Conservation (phyloP, 177 flowering plant genomes). For the Telopea speciosissima region DNA sequence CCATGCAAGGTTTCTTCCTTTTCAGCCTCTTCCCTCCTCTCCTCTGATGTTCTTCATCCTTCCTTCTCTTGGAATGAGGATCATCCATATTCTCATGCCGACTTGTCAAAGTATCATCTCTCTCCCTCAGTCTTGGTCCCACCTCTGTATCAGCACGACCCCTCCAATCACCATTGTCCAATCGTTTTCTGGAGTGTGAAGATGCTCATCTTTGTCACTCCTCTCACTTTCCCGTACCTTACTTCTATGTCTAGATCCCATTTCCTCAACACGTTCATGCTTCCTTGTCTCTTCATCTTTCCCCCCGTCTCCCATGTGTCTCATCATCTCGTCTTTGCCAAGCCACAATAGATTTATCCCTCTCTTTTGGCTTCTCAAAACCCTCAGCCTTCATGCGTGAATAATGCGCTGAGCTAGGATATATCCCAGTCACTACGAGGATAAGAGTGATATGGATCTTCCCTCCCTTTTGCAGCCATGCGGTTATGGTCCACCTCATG, state of each 20-base stretch:
- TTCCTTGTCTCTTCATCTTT: slow-evolving; percentile 64
- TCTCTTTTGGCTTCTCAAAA: slow-evolving; percentile 62
- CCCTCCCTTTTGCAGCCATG: slow-evolving; percentile 43
- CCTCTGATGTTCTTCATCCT: slow-evolving; percentile 53
- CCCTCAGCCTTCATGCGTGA: slow-evolving; percentile 44
- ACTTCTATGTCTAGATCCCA: slow-evolving; percentile 52
- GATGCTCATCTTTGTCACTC: slow-evolving; percentile 55
- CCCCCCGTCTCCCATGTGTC: slow-evolving; percentile 41
- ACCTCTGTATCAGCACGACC: slow-evolving; percentile 53
- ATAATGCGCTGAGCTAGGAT: slow-evolving; percentile 30
- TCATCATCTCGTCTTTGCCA: slow-evolving; percentile 71
- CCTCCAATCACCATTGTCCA: slow-evolving; percentile 71
- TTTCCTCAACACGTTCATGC: slow-evolving; percentile 58
- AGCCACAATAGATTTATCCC: slow-evolving; percentile 42
- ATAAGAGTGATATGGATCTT: slow-evolving; percentile 37
- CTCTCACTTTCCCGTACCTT: slow-evolving; percentile 67
- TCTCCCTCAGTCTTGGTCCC: slow-evolving; percentile 54
- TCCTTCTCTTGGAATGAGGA: slow-evolving; percentile 58
- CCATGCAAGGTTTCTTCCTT: slow-evolving; percentile 53
- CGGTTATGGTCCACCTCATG: slow-evolving; percentile 48
- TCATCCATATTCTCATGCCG: slow-evolving; percentile 56
- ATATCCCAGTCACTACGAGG: slow-evolving; percentile 55
- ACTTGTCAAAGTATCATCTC: slow-evolving; percentile 47
- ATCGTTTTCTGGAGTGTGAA: slow-evolving; percentile 45
- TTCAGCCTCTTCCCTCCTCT: slow-evolving; percentile 57